These are phyloP conservation scores for Globisporangium recalcitrans DNA, from an alignment of 352 stramenopile species.

Conservation along the genomic window DNA sequence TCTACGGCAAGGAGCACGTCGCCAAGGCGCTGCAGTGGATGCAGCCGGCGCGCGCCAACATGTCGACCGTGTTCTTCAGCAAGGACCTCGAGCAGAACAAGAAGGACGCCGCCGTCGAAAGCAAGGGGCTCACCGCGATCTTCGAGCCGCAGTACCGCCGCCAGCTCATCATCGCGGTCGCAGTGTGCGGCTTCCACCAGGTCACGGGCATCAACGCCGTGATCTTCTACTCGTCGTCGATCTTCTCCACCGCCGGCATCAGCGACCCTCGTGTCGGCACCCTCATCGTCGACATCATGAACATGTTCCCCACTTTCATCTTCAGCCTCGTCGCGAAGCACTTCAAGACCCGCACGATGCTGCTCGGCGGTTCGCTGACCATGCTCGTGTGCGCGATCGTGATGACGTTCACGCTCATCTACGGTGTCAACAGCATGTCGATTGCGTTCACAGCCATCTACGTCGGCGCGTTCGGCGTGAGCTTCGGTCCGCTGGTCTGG, in stretches of 20 bases:
- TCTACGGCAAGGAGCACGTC: conserved; percentile 38
- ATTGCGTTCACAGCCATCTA: conserved; percentile 48
- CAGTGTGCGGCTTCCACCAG: conserved; percentile 32
- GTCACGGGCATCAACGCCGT: conserved; percentile 53
- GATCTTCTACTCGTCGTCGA: conserved; percentile 47
- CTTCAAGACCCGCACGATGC: conserved; percentile 51
- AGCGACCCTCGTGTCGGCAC: conserved; percentile 32
- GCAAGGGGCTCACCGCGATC: conserved; percentile 8
- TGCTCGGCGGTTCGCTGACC: conserved; percentile 31
- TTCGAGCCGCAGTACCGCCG: conserved; percentile 24
- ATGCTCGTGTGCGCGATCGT: conserved; percentile 48
- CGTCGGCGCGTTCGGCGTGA: conserved; percentile 36
- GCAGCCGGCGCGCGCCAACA: not conserved
- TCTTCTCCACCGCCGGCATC: conserved; percentile 38
- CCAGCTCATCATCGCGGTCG: conserved; percentile 33
- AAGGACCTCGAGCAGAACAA: conserved; percentile 5
- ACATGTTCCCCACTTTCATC: conserved; percentile 26
- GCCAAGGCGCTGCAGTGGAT: conserved; percentile 31
- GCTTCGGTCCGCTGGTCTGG: conserved; percentile 59
- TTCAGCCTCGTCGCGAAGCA: conserved; percentile 28
- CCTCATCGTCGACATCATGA: conserved; percentile 36
- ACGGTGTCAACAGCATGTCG: conserved; percentile 28
- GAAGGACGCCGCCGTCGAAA: not conserved
- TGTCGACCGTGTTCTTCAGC: conserved; percentile 1
- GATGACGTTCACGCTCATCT: conserved; percentile 43